These are phyloP conservation scores for Cytospora piceicola DNA, from an alignment of 2,329 filamentous ascomycete genomes.

Conservation along the genomic window DNA sequence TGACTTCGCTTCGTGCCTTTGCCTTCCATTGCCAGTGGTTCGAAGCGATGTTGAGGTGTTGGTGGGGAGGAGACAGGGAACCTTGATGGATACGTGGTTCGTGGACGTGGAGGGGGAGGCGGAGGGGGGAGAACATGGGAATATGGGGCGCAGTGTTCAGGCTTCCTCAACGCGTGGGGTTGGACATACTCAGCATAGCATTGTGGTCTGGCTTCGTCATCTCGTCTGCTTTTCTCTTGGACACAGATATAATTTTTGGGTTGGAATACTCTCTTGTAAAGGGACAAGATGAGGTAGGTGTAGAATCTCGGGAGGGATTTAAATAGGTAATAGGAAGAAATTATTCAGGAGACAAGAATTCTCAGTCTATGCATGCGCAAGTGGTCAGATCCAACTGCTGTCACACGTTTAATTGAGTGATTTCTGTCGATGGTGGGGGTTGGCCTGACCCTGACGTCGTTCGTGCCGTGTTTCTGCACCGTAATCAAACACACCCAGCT, in stretches of 20 bases:
- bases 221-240: constrained; percentile 36
- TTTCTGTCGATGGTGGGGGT: constrained; percentile 30
- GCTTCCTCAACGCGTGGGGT: constrained; percentile 33
- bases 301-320: constrained; percentile 17
- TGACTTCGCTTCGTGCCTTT: constrained; percentile 2
- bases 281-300: background rate
- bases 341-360: constrained; percentile 1
- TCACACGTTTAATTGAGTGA: constrained; percentile 29
- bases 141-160: background rate
- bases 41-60: constrained; percentile 5
- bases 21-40: constrained; percentile 2
- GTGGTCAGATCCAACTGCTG: constrained; percentile 19
- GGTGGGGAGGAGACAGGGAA: constrained; percentile 32
- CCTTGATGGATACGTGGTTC: too few relatives aligned
- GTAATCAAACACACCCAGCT: constrained; percentile 5
- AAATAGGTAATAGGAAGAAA: constrained; percentile 20
- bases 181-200: constrained; percentile 64
- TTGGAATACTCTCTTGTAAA: constrained; percentile 1
- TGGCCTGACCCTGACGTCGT: constrained; percentile 23
- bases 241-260: constrained; percentile 14
- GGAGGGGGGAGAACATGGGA: background rate
- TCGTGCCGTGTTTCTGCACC: constrained; percentile 7
- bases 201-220: constrained; percentile 63
- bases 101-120: background rate
- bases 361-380: constrained; percentile 5